Evolutionary conservation across 805 yeast species (phyloP), one percentile per base, ranked within the genome.

Genomic region (Starmera dryadoides): DNA sequence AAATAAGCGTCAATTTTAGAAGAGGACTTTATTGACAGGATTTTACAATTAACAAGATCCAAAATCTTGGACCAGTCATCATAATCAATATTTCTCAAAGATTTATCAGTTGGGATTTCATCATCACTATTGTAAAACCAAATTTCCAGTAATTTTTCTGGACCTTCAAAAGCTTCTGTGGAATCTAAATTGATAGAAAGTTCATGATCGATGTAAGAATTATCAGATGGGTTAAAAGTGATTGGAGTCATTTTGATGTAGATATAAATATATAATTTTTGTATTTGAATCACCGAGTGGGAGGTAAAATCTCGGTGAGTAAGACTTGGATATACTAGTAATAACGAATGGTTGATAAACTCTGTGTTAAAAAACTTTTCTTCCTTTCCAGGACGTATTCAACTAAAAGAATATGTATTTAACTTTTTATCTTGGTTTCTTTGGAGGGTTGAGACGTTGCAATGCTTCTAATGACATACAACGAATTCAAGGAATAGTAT

Each of bases 151-250:
- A 91, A 69, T 62, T 91, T 93, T 62, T 91, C 98, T 25, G 98
- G 98, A 6, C 98, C 98, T 67, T 91, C 98, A 58, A 91, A 91
- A 2, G 97, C 96, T 55, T 79, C 83, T 12, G 95, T 72, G 16
- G 96, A 88, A 64, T 89, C 97, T 46, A 89, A 68, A 43, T 75
- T 73, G 34, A 79, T 80, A 8, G 95, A 81, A 36, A 86, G 68
- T 44, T 81, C 86, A 59, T 83, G 91, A 61, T 89, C 89, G 51
- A 87, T 78, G 55, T 71, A 79, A 17, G 72, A 56, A 50, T 69
- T 73, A 41, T 65, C 63, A 17, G 59, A 54, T 22, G 57, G 62
- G 39, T 57, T 48, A 42, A 48, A 53, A n/a, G 58, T 53, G 31
- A 64, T 49, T 31, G 68, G 66, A 45, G 66, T 55, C 52, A 50